phyloP scores from a whole-genome alignment of 2,329 filamentous ascomycete species.

The Sordariomycetes sp. region DNA sequence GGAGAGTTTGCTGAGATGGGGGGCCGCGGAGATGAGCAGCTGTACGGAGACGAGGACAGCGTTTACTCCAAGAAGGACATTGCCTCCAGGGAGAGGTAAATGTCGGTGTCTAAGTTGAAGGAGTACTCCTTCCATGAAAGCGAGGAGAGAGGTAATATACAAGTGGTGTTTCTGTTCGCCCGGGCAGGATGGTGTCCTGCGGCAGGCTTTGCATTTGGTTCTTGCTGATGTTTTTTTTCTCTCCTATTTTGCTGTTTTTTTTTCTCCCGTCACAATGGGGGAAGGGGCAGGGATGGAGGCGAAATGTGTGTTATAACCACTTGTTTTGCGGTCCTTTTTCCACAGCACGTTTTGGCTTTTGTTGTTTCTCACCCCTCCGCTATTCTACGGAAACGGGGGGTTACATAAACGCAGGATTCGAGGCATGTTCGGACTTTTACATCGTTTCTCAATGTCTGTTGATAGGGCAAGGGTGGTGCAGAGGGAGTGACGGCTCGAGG shows the following conservation, averaged over 20 bases:
- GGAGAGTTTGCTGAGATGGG: conserved; percentile 77
- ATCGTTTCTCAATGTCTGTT: not conserved
- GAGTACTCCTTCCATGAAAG: not conserved
- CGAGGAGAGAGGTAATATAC: not conserved
- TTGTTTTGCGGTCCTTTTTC: not conserved
- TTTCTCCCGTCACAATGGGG: not conserved
- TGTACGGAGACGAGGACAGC: conserved; percentile 54
- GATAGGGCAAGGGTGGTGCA: not conserved
- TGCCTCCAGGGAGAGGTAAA: conserved; percentile 2
- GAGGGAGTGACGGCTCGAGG: not conserved
- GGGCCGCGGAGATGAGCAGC: conserved; percentile 69
- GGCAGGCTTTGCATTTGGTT: not conserved
- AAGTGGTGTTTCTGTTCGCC: not conserved
- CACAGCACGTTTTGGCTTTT: not conserved
- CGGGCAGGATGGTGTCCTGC: not conserved
- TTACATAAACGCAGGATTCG: not conserved
- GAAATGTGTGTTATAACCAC: not conserved
- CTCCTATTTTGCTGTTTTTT: not conserved
- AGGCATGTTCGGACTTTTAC: not conserved
- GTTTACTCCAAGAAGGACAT: conserved; percentile 30
- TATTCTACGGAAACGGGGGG: not conserved
- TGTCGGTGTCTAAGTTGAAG: not conserved
- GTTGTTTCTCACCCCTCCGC: not conserved
- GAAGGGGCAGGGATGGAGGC: not conserved
- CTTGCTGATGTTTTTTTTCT: not conserved